These are phyloP conservation scores for Chenopodium berlandieri DNA, from an alignment of 148 eudicot genomes.

Conservation along the genomic window DNA sequence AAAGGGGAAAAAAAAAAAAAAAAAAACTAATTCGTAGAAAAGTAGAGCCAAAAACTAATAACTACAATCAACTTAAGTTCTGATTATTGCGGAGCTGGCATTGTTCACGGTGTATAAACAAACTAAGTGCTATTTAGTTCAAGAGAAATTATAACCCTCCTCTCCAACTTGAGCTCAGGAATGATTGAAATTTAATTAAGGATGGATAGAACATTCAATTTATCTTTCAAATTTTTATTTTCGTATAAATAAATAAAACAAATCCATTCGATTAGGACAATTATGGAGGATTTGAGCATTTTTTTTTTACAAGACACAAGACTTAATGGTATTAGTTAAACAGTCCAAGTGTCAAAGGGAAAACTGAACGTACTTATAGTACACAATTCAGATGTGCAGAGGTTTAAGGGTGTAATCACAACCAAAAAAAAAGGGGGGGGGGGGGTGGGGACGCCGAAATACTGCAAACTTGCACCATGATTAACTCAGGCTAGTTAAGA, in stretches of 20 bases:
- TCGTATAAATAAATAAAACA: not conserved
- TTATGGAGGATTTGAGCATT: not conserved
- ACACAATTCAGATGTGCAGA: not conserved
- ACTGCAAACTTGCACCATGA: not conserved
- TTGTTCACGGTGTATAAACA: no score
- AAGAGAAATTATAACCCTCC: not conserved
- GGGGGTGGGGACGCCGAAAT: not conserved
- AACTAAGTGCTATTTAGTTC: no score
- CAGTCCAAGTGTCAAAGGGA: not conserved
- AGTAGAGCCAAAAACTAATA: no score
- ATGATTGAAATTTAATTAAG: not conserved
- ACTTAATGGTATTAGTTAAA: not conserved
- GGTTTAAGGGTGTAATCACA: not conserved
- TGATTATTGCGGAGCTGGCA: no score
- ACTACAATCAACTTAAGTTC: no score
- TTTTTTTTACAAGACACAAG: not conserved
- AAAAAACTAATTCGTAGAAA: no score
- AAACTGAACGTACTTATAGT: not conserved
- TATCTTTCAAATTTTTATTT: not conserved
- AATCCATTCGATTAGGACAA: not conserved
- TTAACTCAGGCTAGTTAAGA: not conserved
- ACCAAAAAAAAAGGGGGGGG: not conserved
- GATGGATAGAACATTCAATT: not conserved
- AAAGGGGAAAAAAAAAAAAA: no score
- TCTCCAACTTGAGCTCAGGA: not conserved